A percentile compares a stretch with the other conserved stretches of the same genome.
Conservation (phyloP, 2,329 filamentous ascomycete species). For the Fusarium albosuccineum region DNA sequence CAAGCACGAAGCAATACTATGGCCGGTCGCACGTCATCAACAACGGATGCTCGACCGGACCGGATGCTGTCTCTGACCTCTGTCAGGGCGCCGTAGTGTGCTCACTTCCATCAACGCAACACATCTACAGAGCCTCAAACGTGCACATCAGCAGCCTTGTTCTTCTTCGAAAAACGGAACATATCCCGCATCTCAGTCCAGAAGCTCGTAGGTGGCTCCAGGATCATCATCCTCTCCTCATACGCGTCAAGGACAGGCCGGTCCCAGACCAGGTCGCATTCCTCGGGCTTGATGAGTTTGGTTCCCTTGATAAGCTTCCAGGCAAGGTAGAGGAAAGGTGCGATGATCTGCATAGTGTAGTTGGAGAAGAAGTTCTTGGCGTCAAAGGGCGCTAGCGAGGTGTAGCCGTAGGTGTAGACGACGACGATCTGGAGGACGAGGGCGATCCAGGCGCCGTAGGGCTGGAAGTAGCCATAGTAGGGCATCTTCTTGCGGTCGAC, state of each 20-base stretch:
- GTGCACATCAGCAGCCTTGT: conserved; percentile 21
- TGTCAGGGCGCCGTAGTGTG: neutral
- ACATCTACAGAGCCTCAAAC: conserved; percentile 12
- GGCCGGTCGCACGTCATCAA: neutral
- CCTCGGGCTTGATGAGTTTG: conserved; percentile 59
- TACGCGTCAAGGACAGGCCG: conserved; percentile 65
- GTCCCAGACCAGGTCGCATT: conserved; percentile 69
- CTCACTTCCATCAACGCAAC: neutral
- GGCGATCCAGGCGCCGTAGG: conserved; percentile 37
- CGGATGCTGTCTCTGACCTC: neutral
- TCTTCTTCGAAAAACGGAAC: conserved; percentile 32
- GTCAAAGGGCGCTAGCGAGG: conserved; percentile 64
- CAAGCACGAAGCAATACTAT: neutral
- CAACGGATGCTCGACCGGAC: neutral
- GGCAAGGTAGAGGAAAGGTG: conserved; percentile 60
- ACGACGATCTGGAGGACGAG: conserved; percentile 39
- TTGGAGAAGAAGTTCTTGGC: conserved; percentile 58
- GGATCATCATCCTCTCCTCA: conserved; percentile 53
- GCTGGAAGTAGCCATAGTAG: conserved; percentile 59
- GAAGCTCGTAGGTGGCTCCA: conserved; percentile 58
- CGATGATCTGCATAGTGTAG: conserved; percentile 64
- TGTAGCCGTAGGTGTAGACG: conserved; percentile 64
- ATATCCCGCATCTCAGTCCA: conserved; percentile 34
- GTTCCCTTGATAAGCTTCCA: conserved; percentile 72
- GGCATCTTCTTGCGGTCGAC: conserved; percentile 59